phyloP scores from a whole-genome alignment of 495 filamentous ascomycete genomes.

The Daldinia loculata region DNA sequence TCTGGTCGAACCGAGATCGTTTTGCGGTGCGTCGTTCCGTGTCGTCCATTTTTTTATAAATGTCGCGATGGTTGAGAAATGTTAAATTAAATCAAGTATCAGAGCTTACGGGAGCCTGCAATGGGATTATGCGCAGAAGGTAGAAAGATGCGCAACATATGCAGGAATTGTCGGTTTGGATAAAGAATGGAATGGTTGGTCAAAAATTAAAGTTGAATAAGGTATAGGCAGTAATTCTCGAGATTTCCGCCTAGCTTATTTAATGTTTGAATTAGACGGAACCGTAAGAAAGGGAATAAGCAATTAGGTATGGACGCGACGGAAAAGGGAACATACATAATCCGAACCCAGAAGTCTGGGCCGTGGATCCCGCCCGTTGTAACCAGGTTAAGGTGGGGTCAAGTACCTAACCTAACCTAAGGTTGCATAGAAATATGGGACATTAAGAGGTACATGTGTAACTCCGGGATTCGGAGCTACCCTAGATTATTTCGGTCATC shows the following conservation, averaged over 20 bases:
- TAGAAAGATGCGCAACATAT: constrained; percentile 6
- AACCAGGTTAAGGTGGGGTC: background rate
- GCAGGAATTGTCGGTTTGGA: constrained; percentile 4
- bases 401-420: too few relatives aligned
- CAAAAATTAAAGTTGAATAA: background rate
- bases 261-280: constrained; percentile 9
- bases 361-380: background rate
- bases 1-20: constrained; percentile 92
- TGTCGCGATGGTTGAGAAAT: background rate
- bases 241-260: constrained; percentile 17
- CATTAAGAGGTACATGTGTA: background rate
- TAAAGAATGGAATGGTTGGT: background rate
- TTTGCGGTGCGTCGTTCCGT: constrained; percentile 76
- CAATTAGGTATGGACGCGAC: constrained; percentile 7
- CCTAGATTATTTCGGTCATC: background rate
- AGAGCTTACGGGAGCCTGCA: background rate
- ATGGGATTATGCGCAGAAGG: constrained; percentile 4
- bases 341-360: constrained; percentile 11
- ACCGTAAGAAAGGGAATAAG: background rate
- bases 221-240: constrained; percentile 6
- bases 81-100: background rate
- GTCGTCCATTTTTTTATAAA: constrained; percentile 70
- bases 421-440: constrained; percentile 13
- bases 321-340: constrained; percentile 13
- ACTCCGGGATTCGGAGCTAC: constrained; percentile 44